Base-by-base conservation (phyloP, 345 rosid genomes). In the Gynandropsis gynandra region DNA sequence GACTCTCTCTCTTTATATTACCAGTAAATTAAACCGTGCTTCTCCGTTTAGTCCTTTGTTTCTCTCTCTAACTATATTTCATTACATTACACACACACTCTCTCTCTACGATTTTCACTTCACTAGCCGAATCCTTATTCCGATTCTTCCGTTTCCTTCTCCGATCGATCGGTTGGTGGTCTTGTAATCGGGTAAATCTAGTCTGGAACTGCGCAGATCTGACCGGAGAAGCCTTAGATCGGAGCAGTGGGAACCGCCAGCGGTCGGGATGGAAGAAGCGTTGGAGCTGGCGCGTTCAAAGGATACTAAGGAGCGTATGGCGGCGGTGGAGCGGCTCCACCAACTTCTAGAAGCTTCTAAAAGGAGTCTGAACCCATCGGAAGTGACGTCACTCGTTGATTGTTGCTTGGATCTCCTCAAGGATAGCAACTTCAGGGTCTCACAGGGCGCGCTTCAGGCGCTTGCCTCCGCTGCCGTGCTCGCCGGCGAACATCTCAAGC, bases 221-320 rank as follows among this genome's bases (percentile, higher is more conserved):
- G 76, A 58, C 53, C 10, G 51, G 11, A 21, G 55, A 21, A 47
- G 52, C 29, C 40, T 37, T 75, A 72, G 81, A 82, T 80, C 84
- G 70, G 77, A 54, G 57, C 37, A 16, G 38, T 15, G 18, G 15
- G 0, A 49, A 44, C 32, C 32, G 20, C 13, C 58, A 42, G 66
- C 35, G 16, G 47, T 36, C 24, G 50, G 29, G 35, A 92, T 92
- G 99, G 99, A 92, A 78, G 99, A 82, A 80, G 99, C 90, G 34
- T 54, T 92, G 56, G 97, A 92, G 68, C 79, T 82, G 72, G 97
- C 88, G 57, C 85, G 99, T n/a, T 85, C 97, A 33, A 92, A 92
- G 74, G 99, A 87, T 68, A 85, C 97, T 1, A 92, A 92, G 61
- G 99, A 88, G 81, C 74, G 99, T 71, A 92, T 92, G 99, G 99